These are phyloP conservation scores for Tympanopsis confertula DNA, from an alignment of 2,329 filamentous ascomycete genomes.

Conservation along the genomic window DNA sequence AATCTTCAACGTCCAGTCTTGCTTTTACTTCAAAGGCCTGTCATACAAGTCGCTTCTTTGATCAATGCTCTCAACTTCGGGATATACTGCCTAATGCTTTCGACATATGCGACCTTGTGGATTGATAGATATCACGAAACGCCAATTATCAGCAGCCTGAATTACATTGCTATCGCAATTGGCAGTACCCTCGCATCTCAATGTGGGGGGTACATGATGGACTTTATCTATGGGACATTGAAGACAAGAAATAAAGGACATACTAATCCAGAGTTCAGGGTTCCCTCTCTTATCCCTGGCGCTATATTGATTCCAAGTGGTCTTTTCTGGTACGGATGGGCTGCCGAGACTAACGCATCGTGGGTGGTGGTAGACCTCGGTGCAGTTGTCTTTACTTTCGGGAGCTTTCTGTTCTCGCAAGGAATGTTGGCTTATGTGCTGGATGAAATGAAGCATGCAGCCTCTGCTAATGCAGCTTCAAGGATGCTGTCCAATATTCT, in stretches of 20 bases:
- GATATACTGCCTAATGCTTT: conserved; percentile 37
- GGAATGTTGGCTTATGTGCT: conserved; percentile 39
- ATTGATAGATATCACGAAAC: conserved; percentile 11
- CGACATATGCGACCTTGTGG: conserved; percentile 35
- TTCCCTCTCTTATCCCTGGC: conserved; percentile 40
- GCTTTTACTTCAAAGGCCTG: conserved; percentile 37
- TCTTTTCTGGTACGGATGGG: conserved; percentile 44
- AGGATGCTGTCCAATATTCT: background rate
- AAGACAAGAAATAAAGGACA: conserved; percentile 10
- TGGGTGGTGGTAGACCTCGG: conserved; percentile 46
- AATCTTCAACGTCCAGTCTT: conserved; percentile 30
- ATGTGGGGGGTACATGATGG: background rate
- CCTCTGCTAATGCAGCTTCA: background rate
- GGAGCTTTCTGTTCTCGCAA: conserved; percentile 37
- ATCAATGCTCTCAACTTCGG: conserved; percentile 38
- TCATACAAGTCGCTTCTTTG: conserved; percentile 35
- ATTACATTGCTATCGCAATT: background rate
- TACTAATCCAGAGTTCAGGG: conserved; percentile 26
- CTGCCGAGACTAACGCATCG: conserved; percentile 30
- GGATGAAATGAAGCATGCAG: conserved; percentile 22
- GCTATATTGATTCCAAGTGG: conserved; percentile 36
- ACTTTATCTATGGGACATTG: conserved; percentile 4
- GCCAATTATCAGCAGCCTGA: conserved; percentile 22
- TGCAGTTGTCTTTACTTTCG: conserved; percentile 32
- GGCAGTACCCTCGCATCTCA: background rate